Evolutionary conservation across 1,284 basidiomycete species (phyloP).

Genomic region (Tilletia setariae): DNA sequence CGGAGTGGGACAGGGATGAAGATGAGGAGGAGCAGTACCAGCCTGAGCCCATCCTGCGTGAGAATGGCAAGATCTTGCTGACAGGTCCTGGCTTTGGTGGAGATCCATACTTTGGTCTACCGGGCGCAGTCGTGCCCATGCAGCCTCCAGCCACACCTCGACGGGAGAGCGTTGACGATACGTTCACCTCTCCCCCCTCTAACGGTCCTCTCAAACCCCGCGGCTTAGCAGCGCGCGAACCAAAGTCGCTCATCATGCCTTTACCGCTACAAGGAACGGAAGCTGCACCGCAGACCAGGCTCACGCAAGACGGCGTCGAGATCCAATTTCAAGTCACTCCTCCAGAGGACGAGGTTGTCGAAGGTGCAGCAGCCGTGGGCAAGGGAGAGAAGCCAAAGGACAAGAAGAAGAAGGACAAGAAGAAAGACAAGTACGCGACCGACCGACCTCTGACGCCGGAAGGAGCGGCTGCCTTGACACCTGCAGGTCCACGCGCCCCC

Average conservation of each 20-base stretch:
- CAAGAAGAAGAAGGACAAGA: conserved; percentile 3
- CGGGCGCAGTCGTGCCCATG: conserved; percentile 16
- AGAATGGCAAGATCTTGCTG: conserved; percentile 4
- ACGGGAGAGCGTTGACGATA: conserved; percentile 31
- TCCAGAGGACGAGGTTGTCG: not conserved
- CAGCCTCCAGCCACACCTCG: not conserved
- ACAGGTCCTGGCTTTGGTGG: too few species aligned
- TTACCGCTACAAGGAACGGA: conserved; percentile 36
- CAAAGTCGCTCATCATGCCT: conserved; percentile 40
- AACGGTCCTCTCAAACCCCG: conserved; percentile 40
- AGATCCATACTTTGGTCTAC: too few species aligned
- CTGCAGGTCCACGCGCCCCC: conserved; percentile 26
- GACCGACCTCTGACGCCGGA: too few species aligned
- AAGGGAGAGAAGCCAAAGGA: not conserved
- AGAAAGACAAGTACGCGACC: not conserved
- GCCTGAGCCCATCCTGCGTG: not conserved
- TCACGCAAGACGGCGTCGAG: conserved; percentile 20
- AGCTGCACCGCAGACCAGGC: conserved; percentile 29
- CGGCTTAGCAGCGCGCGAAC: conserved; percentile 34
- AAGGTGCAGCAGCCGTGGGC: not conserved
- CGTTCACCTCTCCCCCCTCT: conserved; percentile 35
- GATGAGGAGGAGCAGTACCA: not conserved
- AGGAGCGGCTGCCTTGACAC: too few species aligned
- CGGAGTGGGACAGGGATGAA: not conserved
- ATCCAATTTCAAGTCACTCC: not conserved